Evolutionary conservation across 2,329 filamentous ascomycete genomes (phyloP).

Genomic region (Pseudogymnoascus verrucosus): DNA sequence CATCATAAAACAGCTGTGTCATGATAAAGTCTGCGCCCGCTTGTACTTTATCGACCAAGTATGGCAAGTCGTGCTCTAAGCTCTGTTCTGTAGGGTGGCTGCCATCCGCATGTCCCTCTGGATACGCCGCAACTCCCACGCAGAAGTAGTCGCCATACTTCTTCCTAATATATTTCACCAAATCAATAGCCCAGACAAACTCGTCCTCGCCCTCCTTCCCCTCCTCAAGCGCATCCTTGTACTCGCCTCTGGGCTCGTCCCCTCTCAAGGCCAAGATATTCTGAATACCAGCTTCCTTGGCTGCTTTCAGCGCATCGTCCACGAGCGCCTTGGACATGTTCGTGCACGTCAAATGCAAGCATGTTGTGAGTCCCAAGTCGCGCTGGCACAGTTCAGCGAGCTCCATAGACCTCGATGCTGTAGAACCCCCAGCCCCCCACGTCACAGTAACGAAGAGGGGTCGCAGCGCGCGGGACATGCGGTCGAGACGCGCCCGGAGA

Average conservation of each 20-base stretch:
- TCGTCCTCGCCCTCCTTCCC: conserved; percentile 56
- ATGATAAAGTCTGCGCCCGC: conserved; percentile 97
- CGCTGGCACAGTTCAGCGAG: conserved; percentile 92
- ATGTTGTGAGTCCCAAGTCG: conserved; percentile 86
- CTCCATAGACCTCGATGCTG: conserved; percentile 82
- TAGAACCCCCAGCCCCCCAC: conserved; percentile 94
- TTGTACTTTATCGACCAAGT: conserved; percentile 79
- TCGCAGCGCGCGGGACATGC: conserved; percentile 85
- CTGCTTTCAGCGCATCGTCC: conserved; percentile 83
- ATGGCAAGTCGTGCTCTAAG: conserved; percentile 75
- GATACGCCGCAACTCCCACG: conserved; percentile 88
- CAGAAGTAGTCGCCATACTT: conserved; percentile 93
- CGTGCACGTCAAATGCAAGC: conserved; percentile 92
- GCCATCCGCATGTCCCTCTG: conserved; percentile 90
- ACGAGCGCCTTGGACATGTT: conserved; percentile 88
- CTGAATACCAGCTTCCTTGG: conserved; percentile 80
- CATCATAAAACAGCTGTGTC: conserved; percentile 95
- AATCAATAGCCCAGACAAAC: conserved; percentile 81
- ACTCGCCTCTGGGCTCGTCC: conserved; percentile 87
- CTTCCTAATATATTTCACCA: conserved; percentile 81
- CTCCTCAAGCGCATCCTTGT: conserved; percentile 55
- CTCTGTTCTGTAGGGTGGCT: conserved; percentile 65
- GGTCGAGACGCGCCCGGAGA: conserved; percentile 82
- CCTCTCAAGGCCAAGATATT: conserved; percentile 91
- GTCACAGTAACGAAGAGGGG: conserved; percentile 96